Conservation (phyloP, 768 basidiomycete genomes). For the Agaricus bisporus region DNA sequence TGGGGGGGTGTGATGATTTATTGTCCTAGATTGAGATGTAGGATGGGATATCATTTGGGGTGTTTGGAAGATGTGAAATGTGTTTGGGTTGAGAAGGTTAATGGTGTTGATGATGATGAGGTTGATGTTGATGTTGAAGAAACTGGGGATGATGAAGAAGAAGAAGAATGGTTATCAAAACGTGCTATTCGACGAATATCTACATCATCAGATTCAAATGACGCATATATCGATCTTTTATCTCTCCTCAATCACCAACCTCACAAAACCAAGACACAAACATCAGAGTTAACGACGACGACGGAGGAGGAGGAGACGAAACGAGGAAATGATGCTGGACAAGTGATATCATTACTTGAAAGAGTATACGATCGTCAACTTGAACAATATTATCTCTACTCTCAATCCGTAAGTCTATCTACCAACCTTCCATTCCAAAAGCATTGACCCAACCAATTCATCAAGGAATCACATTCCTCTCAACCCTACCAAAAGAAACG, state of each 20-base stretch:
- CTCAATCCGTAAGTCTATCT: background rate
- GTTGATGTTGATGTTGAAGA: background rate
- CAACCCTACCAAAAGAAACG: background rate
- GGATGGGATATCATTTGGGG: constrained; percentile 38
- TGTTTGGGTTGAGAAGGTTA: constrained; percentile 7
- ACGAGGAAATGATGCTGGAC: no score
- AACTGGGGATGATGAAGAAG: background rate
- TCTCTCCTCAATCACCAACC: constrained; percentile 10
- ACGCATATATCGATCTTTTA: constrained; percentile 16
- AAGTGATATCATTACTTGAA: background rate
- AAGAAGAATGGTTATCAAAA: constrained; percentile 7
- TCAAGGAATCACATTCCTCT: background rate
- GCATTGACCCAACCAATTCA: background rate
- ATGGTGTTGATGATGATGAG: background rate
- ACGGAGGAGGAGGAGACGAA: no score
- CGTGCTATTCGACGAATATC: constrained; percentile 25
- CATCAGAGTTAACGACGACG: background rate
- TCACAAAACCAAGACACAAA: background rate
- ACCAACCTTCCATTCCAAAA: background rate
- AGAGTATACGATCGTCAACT: background rate
- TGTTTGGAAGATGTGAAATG: constrained; percentile 32
- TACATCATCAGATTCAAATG: constrained; percentile 30
- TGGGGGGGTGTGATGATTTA: constrained; percentile 39
- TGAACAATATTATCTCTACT: background rate
- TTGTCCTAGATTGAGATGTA: constrained; percentile 47